Evolutionary conservation across 2,329 filamentous ascomycete genomes (phyloP), one percentile per base, ranked within the genome.

Genomic region (Beauveria caledonica): DNA sequence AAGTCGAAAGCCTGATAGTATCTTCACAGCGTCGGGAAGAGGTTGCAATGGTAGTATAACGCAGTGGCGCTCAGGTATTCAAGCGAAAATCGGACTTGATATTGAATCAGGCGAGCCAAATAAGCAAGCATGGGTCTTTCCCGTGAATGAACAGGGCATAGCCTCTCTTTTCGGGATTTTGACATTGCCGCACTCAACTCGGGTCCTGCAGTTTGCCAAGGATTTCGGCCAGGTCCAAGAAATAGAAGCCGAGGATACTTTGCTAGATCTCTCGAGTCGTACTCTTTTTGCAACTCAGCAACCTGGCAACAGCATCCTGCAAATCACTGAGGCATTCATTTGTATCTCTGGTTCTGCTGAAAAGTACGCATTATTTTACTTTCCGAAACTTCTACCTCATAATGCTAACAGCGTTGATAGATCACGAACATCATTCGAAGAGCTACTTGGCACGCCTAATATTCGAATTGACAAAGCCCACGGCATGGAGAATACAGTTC

Each of bases 51-150:
- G 88, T 10, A 80, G 81, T 8, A 75, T 93, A 25, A 83, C 84
- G 3, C 88, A 93, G 67, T 78, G 90, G 63, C 82, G 88, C 63
- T 78, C 85, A 70, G 89, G 90, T 4, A 74, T 90, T 29, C 84
- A 88, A 67, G 89, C 87, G 19, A 84, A 81, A 60, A 83, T 90
- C 64, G 84, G 82, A 1, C 67, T 84, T 5, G 80, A 85, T 23
- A 74, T 85, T 11, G 79, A 82, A 23, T 80, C 77, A 48, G 74
- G 73, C 8, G 73, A 74, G 7, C 74, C 77, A 2, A 76, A 84
- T 36, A 79, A 76, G 55, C 74, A 78, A 52, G 79, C 77, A 17
- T 87, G 84, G 83, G 73, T 79, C 13, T 76, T 86, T 36, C 71
- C 66, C 8, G 60, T 67, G 10, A 63, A 69, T 5, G 60, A 62